Percentiles rank a stretch among this genome's conserved stretches.
phyloP scores from a whole-genome alignment of 768 basidiomycete genomes.

The Mycena sanguinolenta region DNA sequence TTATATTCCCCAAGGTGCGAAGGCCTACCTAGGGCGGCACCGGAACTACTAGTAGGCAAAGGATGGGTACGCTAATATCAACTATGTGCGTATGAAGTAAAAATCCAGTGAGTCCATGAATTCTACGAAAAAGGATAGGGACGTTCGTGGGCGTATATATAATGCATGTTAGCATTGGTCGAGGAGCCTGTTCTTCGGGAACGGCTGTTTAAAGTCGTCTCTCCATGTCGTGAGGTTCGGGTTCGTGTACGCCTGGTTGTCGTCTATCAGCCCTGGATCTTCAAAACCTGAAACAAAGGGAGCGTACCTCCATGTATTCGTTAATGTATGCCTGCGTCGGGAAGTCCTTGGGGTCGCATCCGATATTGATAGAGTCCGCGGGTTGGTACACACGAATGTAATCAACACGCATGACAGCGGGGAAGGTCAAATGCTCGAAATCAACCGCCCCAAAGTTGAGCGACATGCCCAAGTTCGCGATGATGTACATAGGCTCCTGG shows the following conservation, averaged over 20 bases:
- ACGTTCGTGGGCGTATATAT: background rate
- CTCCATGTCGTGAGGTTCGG: slow-evolving; percentile 85
- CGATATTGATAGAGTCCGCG: slow-evolving; percentile 75
- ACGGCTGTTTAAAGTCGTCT: slow-evolving; percentile 71
- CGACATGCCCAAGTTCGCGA: slow-evolving; percentile 89
- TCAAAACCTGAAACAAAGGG: background rate
- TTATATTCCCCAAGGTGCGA: slow-evolving; percentile 12
- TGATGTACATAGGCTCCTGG: slow-evolving; percentile 91
- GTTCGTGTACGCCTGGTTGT: slow-evolving; percentile 76
- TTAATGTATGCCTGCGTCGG: slow-evolving; percentile 90
- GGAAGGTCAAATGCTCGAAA: slow-evolving; percentile 78
- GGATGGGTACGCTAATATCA: slow-evolving; percentile 16
- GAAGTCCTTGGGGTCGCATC: slow-evolving; percentile 84
- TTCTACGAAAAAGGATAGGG: background rate
- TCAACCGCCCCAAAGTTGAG: slow-evolving; percentile 81
- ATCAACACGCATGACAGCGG: slow-evolving; percentile 73
- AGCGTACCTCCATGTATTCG: slow-evolving; percentile 52
- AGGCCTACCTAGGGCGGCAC: background rate
- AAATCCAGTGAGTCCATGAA: slow-evolving; percentile 11
- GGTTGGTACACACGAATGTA: slow-evolving; percentile 95
- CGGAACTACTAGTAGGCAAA: slow-evolving; percentile 9
- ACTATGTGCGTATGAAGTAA: slow-evolving; percentile 8
- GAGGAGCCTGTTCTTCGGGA: slow-evolving; percentile 76
- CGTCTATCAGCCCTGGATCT: no score
- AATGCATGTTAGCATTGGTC: slow-evolving; percentile 63